phyloP scores from a whole-genome alignment of 2,329 filamentous ascomycete species.

The Aspergillus flavus region DNA sequence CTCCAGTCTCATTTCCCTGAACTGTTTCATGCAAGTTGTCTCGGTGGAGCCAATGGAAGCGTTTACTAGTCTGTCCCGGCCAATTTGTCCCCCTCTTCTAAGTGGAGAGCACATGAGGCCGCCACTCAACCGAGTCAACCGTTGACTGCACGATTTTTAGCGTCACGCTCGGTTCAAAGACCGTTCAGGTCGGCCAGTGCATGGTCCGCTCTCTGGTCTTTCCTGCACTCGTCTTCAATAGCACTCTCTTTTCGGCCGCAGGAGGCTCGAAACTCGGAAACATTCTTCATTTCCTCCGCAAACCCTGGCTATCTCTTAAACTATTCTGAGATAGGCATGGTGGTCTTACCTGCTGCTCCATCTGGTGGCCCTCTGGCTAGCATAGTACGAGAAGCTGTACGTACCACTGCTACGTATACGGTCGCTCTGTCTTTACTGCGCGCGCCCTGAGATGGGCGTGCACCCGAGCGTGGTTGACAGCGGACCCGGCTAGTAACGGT shows the following conservation, averaged over 20 bases:
- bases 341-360: conserved; percentile 14
- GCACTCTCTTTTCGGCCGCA: conserved; percentile 17
- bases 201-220: conserved; percentile 26
- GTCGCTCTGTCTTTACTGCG: neutral
- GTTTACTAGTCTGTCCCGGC: conserved; percentile 6
- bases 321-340: conserved; percentile 16
- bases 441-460: neutral
- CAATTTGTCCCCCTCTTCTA: conserved; percentile 12
- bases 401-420: conserved; percentile 16
- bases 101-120: conserved; percentile 14
- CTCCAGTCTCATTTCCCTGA: conserved; percentile 15
- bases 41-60: conserved; percentile 16
- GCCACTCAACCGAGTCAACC: conserved; percentile 13
- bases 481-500: conserved; percentile 8
- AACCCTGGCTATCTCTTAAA: conserved; percentile 18
- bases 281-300: conserved; percentile 19
- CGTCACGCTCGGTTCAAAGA: conserved; percentile 21
- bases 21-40: conserved; percentile 22
- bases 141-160: conserved; percentile 22
- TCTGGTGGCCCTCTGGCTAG: conserved; percentile 8
- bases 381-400: conserved; percentile 3
- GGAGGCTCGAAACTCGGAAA: conserved; percentile 21
- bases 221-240: conserved; percentile 16
- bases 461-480: conserved; percentile 9
- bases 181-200: conserved; percentile 18